These are phyloP conservation scores for Aspergillus neotritici DNA, from an alignment of 2,329 filamentous ascomycete genomes.

Conservation along the genomic window DNA sequence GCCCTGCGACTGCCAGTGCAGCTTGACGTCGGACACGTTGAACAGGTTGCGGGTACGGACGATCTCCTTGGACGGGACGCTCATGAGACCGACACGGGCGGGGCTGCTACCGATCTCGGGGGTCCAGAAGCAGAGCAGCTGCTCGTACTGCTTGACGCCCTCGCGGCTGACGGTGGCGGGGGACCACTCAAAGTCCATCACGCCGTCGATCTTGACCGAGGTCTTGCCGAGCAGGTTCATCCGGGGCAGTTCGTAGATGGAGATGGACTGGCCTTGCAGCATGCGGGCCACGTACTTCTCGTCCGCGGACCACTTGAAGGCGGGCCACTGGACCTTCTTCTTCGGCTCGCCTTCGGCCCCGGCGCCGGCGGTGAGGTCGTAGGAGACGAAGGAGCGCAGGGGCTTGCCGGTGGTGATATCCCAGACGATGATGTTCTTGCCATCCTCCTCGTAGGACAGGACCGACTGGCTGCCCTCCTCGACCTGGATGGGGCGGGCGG, in stretches of 20 bases:
- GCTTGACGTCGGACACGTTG: constrained; percentile 94
- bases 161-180: constrained; percentile 77
- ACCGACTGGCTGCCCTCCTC: constrained; percentile 73
- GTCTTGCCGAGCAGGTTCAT: constrained; percentile 90
- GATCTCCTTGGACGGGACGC: constrained; percentile 87
- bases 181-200: constrained; percentile 97
- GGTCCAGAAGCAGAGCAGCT: constrained; percentile 97
- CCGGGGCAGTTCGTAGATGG: constrained; percentile 79
- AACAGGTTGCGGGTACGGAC: constrained; percentile 94
- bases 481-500: constrained; percentile 84
- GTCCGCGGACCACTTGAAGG: constrained; percentile 98
- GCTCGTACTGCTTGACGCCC: constrained; percentile 84
- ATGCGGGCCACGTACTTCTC: constrained; percentile 95
- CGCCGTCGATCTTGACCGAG: constrained; percentile 90
- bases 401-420: constrained; percentile 85
- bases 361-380: constrained; percentile 60
- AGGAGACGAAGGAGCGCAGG: constrained; percentile 85
- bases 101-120: constrained; percentile 97
- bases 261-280: constrained; percentile 81
- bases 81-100: constrained; percentile 95
- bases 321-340: constrained; percentile 95
- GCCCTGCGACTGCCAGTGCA: constrained; percentile 96
- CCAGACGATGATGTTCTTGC: constrained; percentile 99
- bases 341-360: constrained; percentile 62
- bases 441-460: constrained; percentile 87